phyloP scores from a whole-genome alignment of 768 basidiomycete genomes.

The Agrocybe chaxingu region DNA sequence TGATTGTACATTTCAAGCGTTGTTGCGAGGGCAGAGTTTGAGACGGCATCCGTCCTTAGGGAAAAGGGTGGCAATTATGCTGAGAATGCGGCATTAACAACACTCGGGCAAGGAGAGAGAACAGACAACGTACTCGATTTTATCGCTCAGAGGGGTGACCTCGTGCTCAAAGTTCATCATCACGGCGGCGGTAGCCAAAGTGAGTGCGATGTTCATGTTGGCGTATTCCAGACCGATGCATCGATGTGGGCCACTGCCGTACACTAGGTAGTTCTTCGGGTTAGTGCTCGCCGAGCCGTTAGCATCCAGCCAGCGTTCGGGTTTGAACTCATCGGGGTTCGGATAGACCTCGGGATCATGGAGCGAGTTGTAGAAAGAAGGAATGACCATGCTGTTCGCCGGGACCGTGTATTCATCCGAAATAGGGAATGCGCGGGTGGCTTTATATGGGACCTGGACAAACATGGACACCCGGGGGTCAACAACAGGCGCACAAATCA shows the following conservation, averaged over 20 bases:
- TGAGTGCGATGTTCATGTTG: slow-evolving; percentile 83
- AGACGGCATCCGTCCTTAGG: slow-evolving; percentile 89
- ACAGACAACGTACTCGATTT: slow-evolving; percentile 67
- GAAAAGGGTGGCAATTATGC: slow-evolving; percentile 96
- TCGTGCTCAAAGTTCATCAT: slow-evolving; percentile 88
- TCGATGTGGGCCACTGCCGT: slow-evolving; percentile 89
- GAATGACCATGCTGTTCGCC: slow-evolving; percentile 89
- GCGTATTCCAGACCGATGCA: slow-evolving; percentile 95
- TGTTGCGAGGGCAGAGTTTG: slow-evolving; percentile 64
- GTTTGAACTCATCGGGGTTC: slow-evolving; percentile 76
- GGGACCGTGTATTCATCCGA: slow-evolving; percentile 90
- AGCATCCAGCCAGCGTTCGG: slow-evolving; percentile 92
- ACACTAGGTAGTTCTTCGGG: slow-evolving; percentile 95
- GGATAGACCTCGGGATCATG: slow-evolving; percentile 89
- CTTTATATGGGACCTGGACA: slow-evolving; percentile 84
- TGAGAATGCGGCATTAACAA: slow-evolving; percentile 24
- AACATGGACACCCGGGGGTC: slow-evolving; percentile 13
- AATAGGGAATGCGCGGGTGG: slow-evolving; percentile 90
- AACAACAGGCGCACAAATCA: slow-evolving; percentile 8
- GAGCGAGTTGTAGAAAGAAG: slow-evolving; percentile 87
- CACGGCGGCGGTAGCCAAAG: slow-evolving; percentile 77
- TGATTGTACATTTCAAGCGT: slow-evolving; percentile 9
- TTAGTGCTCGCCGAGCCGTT: slow-evolving; percentile 73
- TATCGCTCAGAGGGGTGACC: slow-evolving; percentile 70
- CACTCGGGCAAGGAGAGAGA: not conserved